These are phyloP conservation scores for Penicillium paxilli DNA, from an alignment of 495 filamentous ascomycete species.

Conservation along the genomic window DNA sequence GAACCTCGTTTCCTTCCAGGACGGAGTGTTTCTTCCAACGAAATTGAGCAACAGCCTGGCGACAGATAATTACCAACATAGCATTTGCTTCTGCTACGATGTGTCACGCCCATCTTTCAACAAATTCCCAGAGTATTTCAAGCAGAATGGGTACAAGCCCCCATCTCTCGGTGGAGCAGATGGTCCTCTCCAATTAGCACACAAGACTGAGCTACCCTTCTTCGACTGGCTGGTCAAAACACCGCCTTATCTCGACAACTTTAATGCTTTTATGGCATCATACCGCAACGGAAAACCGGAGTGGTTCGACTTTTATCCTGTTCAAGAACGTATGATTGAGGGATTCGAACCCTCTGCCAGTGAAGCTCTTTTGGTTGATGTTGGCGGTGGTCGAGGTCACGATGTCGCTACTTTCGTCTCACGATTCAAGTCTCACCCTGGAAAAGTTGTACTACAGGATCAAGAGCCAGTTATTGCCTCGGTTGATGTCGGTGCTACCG, in stretches of 20 bases:
- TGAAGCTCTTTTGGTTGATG: constrained; percentile 53
- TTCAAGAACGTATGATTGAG: not conserved
- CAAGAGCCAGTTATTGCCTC: constrained; percentile 38
- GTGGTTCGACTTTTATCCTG: constrained; percentile 42
- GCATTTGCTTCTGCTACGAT: constrained; percentile 28
- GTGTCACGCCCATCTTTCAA: constrained; percentile 25
- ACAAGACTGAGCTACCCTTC: constrained; percentile 23
- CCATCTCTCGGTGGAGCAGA: constrained; percentile 23
- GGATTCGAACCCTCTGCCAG: constrained; percentile 27
- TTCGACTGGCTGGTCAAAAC: constrained; percentile 28
- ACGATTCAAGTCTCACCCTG: constrained; percentile 29
- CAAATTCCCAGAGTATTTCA: constrained; percentile 29
- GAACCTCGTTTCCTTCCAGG: constrained; percentile 19
- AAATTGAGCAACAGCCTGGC: constrained; percentile 24
- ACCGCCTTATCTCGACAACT: constrained; percentile 20
- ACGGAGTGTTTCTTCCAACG: constrained; percentile 20
- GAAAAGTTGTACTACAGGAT: constrained; percentile 51
- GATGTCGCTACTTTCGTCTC: constrained; percentile 42
- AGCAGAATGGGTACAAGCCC: constrained; percentile 23
- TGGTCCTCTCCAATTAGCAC: constrained; percentile 30
- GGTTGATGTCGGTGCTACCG: constrained; percentile 17
- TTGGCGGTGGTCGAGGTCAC: constrained; percentile 52
- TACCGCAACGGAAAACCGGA: constrained; percentile 42
- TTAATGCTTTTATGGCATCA: constrained; percentile 39
- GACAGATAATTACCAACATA: constrained; percentile 24